Conservation (phyloP, 2,329 filamentous ascomycete genomes). For the Lasiodiplodia theobromae region DNA sequence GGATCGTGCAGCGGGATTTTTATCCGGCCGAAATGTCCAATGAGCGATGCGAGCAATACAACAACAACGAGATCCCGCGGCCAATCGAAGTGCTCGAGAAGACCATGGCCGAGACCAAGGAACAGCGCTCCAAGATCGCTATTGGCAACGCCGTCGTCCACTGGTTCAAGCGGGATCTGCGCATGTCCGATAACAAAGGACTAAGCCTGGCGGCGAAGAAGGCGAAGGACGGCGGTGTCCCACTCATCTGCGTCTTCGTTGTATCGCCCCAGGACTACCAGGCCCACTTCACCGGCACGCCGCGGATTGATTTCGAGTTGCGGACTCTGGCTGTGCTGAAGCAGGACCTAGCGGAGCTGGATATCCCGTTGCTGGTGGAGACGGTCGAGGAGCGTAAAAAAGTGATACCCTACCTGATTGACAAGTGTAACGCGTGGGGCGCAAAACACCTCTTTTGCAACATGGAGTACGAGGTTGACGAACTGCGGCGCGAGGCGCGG, state of each 20-base stretch:
- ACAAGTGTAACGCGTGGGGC: conserved; percentile 74
- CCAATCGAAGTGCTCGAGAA: conserved; percentile 73
- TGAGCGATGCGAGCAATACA: conserved; percentile 77
- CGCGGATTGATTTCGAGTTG: conserved; percentile 82
- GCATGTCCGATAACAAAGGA: conserved; percentile 75
- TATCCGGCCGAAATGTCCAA: conserved; percentile 90
- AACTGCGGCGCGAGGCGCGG: conserved; percentile 76
- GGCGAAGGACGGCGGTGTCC: conserved; percentile 72
- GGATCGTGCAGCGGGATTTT: conserved; percentile 65
- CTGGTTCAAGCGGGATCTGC: conserved; percentile 89
- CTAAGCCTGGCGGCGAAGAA: conserved; percentile 70
- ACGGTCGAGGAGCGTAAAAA: conserved; percentile 70
- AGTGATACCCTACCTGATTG: conserved; percentile 67
- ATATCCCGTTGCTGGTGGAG: conserved; percentile 81
- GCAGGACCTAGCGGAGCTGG: conserved; percentile 69
- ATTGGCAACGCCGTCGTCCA: conserved; percentile 74
- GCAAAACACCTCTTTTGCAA: conserved; percentile 81
- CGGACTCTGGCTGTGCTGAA: conserved; percentile 72
- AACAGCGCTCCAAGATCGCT: conserved; percentile 59
- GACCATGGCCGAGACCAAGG: conserved; percentile 67
- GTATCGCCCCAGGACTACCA: conserved; percentile 84
- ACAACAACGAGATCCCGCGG: conserved; percentile 69
- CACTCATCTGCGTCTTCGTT: conserved; percentile 79
- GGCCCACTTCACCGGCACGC: conserved; percentile 76
- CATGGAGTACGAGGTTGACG: conserved; percentile 91